phyloP scores from a whole-genome alignment of 2,329 filamentous ascomycete genomes.

The Ustulina deusta region DNA sequence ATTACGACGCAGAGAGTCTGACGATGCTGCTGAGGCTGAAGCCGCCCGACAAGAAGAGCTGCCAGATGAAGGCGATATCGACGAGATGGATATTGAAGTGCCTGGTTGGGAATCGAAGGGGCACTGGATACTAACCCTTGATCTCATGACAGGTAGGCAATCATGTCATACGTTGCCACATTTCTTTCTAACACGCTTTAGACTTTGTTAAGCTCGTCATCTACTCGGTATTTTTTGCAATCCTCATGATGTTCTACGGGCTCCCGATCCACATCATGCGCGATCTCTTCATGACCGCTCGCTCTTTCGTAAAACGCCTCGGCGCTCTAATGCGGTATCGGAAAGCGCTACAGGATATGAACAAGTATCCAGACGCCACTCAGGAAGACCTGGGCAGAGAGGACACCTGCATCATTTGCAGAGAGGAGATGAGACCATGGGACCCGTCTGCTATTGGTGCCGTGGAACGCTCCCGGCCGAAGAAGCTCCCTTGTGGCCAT shows the following conservation, averaged over 20 bases:
- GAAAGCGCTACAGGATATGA: slow-evolving; percentile 94
- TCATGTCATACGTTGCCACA: neutral
- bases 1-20: slow-evolving; percentile 60
- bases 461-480: slow-evolving; percentile 86
- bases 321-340: slow-evolving; percentile 89
- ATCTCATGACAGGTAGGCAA: slow-evolving; percentile 79
- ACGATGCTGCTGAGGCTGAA: slow-evolving; percentile 61
- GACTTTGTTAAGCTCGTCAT: slow-evolving; percentile 93
- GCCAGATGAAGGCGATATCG: slow-evolving; percentile 78
- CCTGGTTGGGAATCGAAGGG: slow-evolving; percentile 97
- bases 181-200: slow-evolving; percentile 51
- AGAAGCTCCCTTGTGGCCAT: slow-evolving; percentile 96
- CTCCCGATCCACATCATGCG: slow-evolving; percentile 96
- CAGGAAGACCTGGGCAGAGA: slow-evolving; percentile 85
- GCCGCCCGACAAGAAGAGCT: slow-evolving; percentile 63
- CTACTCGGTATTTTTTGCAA: slow-evolving; percentile 91
- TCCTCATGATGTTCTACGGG: slow-evolving; percentile 93
- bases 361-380: slow-evolving; percentile 91
- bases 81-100: slow-evolving; percentile 94
- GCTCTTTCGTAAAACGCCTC: slow-evolving; percentile 92
- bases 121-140: slow-evolving; percentile 88
- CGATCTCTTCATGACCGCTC: slow-evolving; percentile 92
- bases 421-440: slow-evolving; percentile 94
- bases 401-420: slow-evolving; percentile 96
- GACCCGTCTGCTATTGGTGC: slow-evolving; percentile 70